Evolutionary conservation across 1,139 yeast species (phyloP).

Genomic region (Hyphopichia buzzinii): DNA sequence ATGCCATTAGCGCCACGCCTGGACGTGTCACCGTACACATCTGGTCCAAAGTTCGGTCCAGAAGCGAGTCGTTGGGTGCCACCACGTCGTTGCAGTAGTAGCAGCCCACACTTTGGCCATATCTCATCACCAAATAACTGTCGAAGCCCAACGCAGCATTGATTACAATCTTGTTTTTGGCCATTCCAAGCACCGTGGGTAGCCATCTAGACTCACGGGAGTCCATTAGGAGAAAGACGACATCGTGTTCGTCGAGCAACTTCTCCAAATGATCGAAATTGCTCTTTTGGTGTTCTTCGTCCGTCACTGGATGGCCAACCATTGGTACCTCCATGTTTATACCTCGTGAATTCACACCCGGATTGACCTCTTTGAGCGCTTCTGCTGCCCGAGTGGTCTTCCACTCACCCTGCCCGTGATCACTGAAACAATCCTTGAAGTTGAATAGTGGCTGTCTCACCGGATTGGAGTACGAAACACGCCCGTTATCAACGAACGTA

Average conservation of each 20-base stretch:
- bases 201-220: conserved; percentile 96
- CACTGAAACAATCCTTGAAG: conserved; percentile 71
- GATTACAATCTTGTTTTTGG: conserved; percentile 66
- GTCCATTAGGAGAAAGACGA: conserved; percentile 79
- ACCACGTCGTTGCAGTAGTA: conserved; percentile 95
- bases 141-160: conserved; percentile 97
- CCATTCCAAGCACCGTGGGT: conserved; percentile 78
- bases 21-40: conserved; percentile 99
- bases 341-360: conserved; percentile 69
- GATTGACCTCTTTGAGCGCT: conserved; percentile 69
- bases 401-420: conserved; percentile 53
- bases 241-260: conserved; percentile 71
- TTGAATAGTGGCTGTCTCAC: conserved; percentile 87
- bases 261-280: conserved; percentile 52
- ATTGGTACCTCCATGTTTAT: conserved; percentile 76
- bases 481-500: conserved; percentile 87
- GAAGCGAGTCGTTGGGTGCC: conserved; percentile 84
- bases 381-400: conserved; percentile 81
- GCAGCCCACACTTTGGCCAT: conserved; percentile 82
- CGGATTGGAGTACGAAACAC: conserved; percentile 88
- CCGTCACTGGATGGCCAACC: conserved; percentile 85
- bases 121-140: conserved; percentile 89
- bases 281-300: conserved; percentile 45
- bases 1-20: conserved; percentile 87
- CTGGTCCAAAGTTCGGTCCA: conserved; percentile 87